Conservation (phyloP, 2,329 filamentous ascomycete species). For the Trichoderma lentiforme region DNA sequence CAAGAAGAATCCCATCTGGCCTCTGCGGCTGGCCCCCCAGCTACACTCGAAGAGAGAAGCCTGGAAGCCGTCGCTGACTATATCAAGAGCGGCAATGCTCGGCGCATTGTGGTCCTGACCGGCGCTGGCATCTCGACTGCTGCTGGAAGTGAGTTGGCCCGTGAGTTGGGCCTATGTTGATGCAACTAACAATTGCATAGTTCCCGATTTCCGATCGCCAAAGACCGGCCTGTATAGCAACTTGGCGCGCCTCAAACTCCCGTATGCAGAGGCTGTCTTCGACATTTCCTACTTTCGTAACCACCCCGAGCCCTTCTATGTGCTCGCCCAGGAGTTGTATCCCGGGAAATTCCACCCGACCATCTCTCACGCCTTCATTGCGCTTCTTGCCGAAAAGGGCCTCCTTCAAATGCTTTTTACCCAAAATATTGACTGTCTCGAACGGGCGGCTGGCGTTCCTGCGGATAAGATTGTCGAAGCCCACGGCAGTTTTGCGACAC, state of each 20-base stretch:
- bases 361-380: conserved; percentile 84
- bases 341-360: conserved; percentile 88
- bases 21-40: conserved; percentile 60
- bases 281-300: conserved; percentile 84
- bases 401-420: conserved; percentile 85
- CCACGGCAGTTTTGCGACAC: conserved; percentile 89
- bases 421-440: conserved; percentile 96
- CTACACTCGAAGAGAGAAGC: conserved; percentile 64
- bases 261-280: conserved; percentile 89
- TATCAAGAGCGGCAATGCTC: conserved; percentile 66
- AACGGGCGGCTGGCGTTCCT: conserved; percentile 81
- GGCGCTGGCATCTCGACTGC: conserved; percentile 85
- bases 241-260: conserved; percentile 78
- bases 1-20: conserved; percentile 71
- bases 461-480: conserved; percentile 82
- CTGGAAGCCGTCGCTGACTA: conserved; percentile 75
- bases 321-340: conserved; percentile 86
- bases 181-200: conserved; percentile 37
- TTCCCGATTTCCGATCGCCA: conserved; percentile 93
- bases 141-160: conserved; percentile 51
- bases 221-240: conserved; percentile 93
- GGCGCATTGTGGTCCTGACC: conserved; percentile 80
- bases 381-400: conserved; percentile 73
- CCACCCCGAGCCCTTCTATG: conserved; percentile 87
- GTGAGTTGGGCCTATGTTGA: background rate